Conservation (phyloP, 73 alveolate species). For the Loxodes magnus region DNA sequence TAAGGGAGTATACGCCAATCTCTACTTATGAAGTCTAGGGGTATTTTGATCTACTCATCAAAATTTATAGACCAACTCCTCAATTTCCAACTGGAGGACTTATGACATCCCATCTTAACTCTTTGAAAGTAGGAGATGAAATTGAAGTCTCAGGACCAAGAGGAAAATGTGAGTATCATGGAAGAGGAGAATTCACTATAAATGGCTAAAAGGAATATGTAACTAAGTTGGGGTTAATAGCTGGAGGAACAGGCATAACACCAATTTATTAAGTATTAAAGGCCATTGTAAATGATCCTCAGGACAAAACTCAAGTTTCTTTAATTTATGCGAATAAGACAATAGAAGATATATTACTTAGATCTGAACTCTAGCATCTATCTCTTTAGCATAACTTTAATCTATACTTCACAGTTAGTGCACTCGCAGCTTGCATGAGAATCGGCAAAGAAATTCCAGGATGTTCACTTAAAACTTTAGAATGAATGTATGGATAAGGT, state of each 20-base stretch:
- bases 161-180: slow-evolving; percentile 21
- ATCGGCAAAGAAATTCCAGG: no score
- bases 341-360: slow-evolving; percentile 30
- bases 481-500: slow-evolving; percentile 29
- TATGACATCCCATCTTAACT: slow-evolving; percentile 31
- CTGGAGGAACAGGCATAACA: slow-evolving; percentile 61
- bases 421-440: no score
- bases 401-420: slow-evolving; percentile 16
- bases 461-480: no score
- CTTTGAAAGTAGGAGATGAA: slow-evolving; percentile 20
- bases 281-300: slow-evolving; percentile 10
- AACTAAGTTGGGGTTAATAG: slow-evolving; percentile 30
- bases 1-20: slow-evolving; percentile 65
- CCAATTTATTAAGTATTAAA: slow-evolving; percentile 40
- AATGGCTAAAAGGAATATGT: not conserved
- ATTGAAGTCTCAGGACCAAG: slow-evolving; percentile 30
- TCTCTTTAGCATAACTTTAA: slow-evolving; percentile 18
- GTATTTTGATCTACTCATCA: slow-evolving; percentile 50
- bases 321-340: slow-evolving; percentile 38
- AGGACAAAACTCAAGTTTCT: not conserved
- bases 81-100: slow-evolving; percentile 44
- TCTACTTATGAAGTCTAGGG: slow-evolving; percentile 41
- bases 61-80: slow-evolving; percentile 55
- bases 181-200: slow-evolving; percentile 18
- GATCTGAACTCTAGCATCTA: slow-evolving; percentile 17